Base-by-base conservation (phyloP, 2,329 filamentous ascomycete genomes). In the Claviceps arundinis region DNA sequence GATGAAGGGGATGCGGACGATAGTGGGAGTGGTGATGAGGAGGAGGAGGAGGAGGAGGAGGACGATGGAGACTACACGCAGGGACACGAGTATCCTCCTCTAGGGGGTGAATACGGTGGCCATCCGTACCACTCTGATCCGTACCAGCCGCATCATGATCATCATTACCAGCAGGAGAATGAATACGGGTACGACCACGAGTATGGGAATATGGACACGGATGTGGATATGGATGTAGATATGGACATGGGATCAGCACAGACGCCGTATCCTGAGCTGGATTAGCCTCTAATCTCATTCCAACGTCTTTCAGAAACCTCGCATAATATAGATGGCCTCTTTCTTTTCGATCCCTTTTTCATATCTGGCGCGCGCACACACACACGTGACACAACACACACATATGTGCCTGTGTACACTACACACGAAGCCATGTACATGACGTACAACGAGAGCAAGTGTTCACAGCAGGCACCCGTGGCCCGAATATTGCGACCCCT, bases 41-140 rank as follows among this genome's bases (percentile, higher is more conserved):
- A 59, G 7, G 62, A 63, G 7, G 65, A 26, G 24, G 24, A 24
- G 7, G 26, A 30, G 7, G 26, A 30, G 1, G 26, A 30, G 0
- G 8, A 64, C 11, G 61, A 58, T n/a, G 59, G 59, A 5, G 56
- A 58, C 7, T 60, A 61, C 7, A 57, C 58, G 1, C 60, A 61
- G 37, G 61, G 61, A 0, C 61, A 63, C 11, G 63, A 56, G 1
- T 63, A 41, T 16, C 37, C 13, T 11, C 30, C 13, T 30, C 26
- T 30, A 4, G 14, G 37, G 38, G 17, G 8, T 24, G 50, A 26
- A 9, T 48, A 48, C 24, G 19, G 37, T 6, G 34, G 47, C 17
- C 45, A 47, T 9, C 50, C 44, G 30, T 42, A 52, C 19, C 50
- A 55, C 30, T 34, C 30, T 34, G 30, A 44, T 43, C 14, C 41